Evolutionary conservation across 768 basidiomycete genomes (phyloP).

Genomic region (Imleria badia): DNA sequence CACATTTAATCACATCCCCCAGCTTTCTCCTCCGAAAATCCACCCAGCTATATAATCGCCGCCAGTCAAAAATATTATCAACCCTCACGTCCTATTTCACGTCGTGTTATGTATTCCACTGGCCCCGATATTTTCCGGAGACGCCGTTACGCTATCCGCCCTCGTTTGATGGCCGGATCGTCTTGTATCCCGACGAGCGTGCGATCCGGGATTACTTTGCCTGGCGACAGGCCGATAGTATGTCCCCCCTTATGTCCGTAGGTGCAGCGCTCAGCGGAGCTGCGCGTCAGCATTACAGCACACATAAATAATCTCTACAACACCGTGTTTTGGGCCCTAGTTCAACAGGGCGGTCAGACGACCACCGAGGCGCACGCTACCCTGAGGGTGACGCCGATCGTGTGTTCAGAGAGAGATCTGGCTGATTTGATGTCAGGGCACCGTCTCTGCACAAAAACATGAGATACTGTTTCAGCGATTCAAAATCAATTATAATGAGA

Average conservation of each 20-base stretch:
- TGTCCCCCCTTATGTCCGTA: slow-evolving; percentile 29
- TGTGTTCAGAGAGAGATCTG: background rate
- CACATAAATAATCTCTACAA: slow-evolving; percentile 99
- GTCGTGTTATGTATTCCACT: slow-evolving; percentile 84
- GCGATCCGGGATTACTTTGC: slow-evolving; percentile 90
- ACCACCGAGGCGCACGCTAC: slow-evolving; percentile 80
- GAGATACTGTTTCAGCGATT: slow-evolving; percentile 86
- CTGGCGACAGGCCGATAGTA: slow-evolving; percentile 96
- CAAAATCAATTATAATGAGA: slow-evolving; percentile 81
- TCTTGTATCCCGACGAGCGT: slow-evolving; percentile 71
- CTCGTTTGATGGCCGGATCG: slow-evolving; percentile 87
- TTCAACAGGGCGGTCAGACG: slow-evolving; percentile 77
- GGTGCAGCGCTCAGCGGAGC: slow-evolving; percentile 11
- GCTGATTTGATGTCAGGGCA: slow-evolving; percentile 57
- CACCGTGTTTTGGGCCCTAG: slow-evolving; percentile 92
- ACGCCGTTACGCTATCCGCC: slow-evolving; percentile 78
- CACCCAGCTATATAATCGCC: slow-evolving; percentile 79
- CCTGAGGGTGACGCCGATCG: slow-evolving; percentile 53
- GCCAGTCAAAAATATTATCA: slow-evolving; percentile 83
- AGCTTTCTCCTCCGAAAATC: slow-evolving; percentile 86
- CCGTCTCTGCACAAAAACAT: slow-evolving; percentile 85
- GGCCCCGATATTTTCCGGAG: slow-evolving; percentile 77
- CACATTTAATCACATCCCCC: background rate
- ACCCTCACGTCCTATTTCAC: slow-evolving; percentile 87
- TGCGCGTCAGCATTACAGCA: slow-evolving; percentile 48